Evolutionary conservation across 2,329 filamentous ascomycete species (phyloP), one percentile per base, ranked within the genome.

Genomic region (Teratosphaeria gauchensis): DNA sequence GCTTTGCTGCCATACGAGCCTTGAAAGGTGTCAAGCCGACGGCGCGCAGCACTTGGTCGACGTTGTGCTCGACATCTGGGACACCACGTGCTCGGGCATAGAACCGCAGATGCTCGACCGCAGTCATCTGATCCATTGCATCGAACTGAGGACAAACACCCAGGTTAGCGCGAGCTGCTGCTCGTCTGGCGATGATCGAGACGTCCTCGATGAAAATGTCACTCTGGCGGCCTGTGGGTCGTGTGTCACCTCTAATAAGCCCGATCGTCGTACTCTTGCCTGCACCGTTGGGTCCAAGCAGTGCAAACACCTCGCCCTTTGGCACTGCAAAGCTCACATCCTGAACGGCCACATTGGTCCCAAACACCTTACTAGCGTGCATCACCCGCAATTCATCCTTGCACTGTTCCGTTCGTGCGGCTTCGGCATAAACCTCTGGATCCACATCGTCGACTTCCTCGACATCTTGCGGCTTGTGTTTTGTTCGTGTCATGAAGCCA

Each of bases 221-320:
- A 33, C 90, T 89, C n/a, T 83, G 82, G 57, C 84, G 82, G 54
- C 76, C 78, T 19, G 82, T 85, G 0, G 91, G 90, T 56, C 85
- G 84, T 31, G 92, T 81, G 67, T 96, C 92, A n/a, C 92, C 92
- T 62, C 92, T 84, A 64, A 97, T 90, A 51, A 96, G 78, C 1
- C 87, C 90, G 65, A 96, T 95, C 0, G 88, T 95, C 0, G 91
- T 95, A 0, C 87, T 90, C 68, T 96, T 96, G 59, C 92, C 92
- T 1, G 92, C 92, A 28, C 92, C 63, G 33, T 64, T 65, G 16
- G 92, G 91, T 0, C 92, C 92, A 0, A 97, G 81, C 0, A 96
- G 80, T 0, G 91, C 91, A 73, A 95, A 96, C 0, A 95, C 88
- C 70, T 96, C 88, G 55, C 89, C 87, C 54, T 83, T 84, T 16